Conservation (phyloP, 2,329 filamentous ascomycete genomes). For the Sporothrix dimorphospora region DNA sequence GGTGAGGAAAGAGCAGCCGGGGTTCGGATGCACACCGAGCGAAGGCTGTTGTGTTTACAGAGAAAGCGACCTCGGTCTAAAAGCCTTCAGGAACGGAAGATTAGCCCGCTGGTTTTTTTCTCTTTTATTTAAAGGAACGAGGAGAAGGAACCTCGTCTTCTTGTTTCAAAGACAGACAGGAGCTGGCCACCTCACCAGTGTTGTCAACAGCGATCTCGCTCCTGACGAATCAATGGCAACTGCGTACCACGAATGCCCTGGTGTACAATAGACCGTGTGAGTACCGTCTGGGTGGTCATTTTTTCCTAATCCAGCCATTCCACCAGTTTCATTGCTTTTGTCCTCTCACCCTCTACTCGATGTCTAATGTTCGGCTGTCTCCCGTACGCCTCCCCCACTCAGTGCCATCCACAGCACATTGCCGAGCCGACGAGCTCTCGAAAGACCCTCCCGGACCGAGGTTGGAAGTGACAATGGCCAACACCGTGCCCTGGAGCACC, state of each 20-base stretch:
- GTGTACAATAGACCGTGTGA: background rate
- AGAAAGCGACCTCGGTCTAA: background rate
- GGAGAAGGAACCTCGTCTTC: too few relatives aligned
- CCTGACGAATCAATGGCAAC: background rate
- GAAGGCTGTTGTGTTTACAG: background rate
- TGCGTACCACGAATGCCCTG: background rate
- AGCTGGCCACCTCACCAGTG: background rate
- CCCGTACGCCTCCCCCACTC: background rate
- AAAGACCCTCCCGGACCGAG: background rate
- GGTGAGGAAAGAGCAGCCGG: constrained; percentile 14
- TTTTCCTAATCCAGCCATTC: background rate
- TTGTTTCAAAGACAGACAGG: too few relatives aligned
- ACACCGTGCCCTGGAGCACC: background rate
- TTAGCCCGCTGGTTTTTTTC: too few relatives aligned
- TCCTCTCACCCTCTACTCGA: background rate
- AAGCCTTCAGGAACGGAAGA: background rate
- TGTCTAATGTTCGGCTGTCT: background rate
- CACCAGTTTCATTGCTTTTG: background rate
- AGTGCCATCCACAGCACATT: background rate
- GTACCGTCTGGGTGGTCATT: background rate
- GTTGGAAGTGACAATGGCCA: background rate
- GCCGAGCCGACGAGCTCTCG: background rate
- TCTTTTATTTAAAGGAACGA: too few relatives aligned
- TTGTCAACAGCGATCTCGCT: background rate
- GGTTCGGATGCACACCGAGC: background rate